These are phyloP conservation scores for Thelonectria olida DNA, from an alignment of 2,329 filamentous ascomycete genomes.

Conservation along the genomic window DNA sequence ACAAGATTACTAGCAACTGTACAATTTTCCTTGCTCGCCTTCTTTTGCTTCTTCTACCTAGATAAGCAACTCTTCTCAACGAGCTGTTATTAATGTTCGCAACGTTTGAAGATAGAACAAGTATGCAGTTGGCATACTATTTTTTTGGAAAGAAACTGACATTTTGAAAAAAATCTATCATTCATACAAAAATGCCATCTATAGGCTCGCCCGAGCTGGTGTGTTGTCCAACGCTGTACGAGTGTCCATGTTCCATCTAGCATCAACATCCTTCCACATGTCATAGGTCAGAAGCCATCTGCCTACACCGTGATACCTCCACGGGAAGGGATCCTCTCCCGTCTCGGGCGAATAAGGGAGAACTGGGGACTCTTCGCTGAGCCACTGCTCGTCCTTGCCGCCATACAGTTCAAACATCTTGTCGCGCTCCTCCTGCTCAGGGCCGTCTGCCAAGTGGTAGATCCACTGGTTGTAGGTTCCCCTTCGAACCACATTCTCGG, in stretches of 20 bases:
- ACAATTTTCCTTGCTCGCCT: too few species aligned
- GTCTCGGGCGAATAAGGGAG: slow-evolving; percentile 42
- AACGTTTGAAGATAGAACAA: too few species aligned
- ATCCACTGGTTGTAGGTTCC: slow-evolving; percentile 70
- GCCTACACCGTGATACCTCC: slow-evolving; percentile 51
- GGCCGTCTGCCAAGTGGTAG: slow-evolving; percentile 68
- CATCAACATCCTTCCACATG: slow-evolving; percentile 49
- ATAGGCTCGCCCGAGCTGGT: slow-evolving; percentile 22
- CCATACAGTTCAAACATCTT: slow-evolving; percentile 43
- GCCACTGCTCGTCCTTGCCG: slow-evolving; percentile 43
- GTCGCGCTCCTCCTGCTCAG: slow-evolving; percentile 64
- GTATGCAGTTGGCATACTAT: too few species aligned
- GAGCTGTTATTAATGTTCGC: too few species aligned
- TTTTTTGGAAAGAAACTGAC: too few species aligned
- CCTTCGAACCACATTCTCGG: slow-evolving; percentile 66
- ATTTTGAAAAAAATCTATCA: not conserved
- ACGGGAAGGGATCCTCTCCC: slow-evolving; percentile 52
- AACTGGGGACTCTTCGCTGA: slow-evolving; percentile 31
- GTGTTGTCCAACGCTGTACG: not conserved
- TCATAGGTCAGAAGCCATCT: slow-evolving; percentile 53
- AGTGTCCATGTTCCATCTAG: slow-evolving; percentile 39
- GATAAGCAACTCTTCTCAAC: too few species aligned
- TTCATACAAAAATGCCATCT: slow-evolving; percentile 1
- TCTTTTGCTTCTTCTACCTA: too few species aligned
- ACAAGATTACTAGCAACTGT: too few species aligned